Conservation (phyloP, 768 basidiomycete genomes). For the Serendipita sp. region DNA sequence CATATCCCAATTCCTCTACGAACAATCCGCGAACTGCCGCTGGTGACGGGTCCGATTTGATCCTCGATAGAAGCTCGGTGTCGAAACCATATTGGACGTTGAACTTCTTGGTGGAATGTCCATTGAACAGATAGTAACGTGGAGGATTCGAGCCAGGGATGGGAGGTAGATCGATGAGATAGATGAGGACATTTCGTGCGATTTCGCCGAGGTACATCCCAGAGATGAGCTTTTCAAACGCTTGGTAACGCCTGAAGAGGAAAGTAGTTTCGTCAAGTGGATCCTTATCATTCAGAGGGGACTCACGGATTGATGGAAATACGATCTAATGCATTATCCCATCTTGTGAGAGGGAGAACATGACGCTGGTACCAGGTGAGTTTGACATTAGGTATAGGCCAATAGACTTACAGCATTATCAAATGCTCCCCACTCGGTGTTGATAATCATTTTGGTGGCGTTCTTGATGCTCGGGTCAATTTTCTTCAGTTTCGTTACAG, state of each 20-base stretch:
- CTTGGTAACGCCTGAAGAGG: conserved; percentile 43
- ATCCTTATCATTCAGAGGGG: background rate
- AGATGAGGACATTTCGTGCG: conserved; percentile 65
- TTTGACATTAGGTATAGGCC: background rate
- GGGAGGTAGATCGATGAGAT: conserved; percentile 65
- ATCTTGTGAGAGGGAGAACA: conserved; percentile 73
- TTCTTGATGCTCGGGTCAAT: conserved; percentile 34
- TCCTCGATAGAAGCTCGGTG: conserved; percentile 75
- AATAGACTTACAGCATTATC: conserved; percentile 61
- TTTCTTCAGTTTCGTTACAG: conserved; percentile 64
- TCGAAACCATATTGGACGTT: conserved; percentile 93
- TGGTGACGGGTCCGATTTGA: conserved; percentile 49
- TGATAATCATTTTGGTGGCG: conserved; percentile 81
- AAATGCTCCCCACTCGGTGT: conserved; percentile 98
- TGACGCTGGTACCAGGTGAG: conserved; percentile 37
- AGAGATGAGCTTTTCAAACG: conserved; percentile 96
- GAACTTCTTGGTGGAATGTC: conserved; percentile 50
- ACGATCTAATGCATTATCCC: conserved; percentile 84
- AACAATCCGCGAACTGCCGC: conserved; percentile 45
- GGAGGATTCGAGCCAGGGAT: conserved; percentile 21
- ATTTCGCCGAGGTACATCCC: conserved; percentile 99
- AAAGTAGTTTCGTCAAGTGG: background rate
- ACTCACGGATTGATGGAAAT: conserved; percentile 76
- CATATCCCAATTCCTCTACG: conserved; percentile 43
- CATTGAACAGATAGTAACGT: conserved; percentile 48